Evolutionary conservation across 1,284 basidiomycete species (phyloP).

Genomic region (Pisolithus thermaeus): DNA sequence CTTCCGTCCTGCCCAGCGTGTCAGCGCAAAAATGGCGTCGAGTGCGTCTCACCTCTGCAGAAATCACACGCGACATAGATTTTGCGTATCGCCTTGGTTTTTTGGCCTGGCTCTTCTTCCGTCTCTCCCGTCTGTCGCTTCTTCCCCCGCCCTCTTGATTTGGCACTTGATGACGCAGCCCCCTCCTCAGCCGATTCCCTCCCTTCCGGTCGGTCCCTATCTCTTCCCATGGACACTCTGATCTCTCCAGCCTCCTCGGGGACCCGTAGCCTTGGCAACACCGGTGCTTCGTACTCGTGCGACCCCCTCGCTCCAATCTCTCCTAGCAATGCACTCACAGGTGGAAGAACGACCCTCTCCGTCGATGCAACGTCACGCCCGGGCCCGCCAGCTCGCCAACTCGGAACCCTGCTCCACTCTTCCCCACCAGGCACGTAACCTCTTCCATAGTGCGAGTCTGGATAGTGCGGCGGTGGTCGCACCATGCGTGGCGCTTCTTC

Average conservation of each 20-base stretch:
- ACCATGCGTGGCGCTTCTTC: slow-evolving; percentile 13
- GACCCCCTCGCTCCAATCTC: slow-evolving; percentile 19
- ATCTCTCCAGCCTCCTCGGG: slow-evolving; percentile 16
- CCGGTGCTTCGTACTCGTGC: slow-evolving; percentile 18
- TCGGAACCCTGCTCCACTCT: slow-evolving; percentile 16
- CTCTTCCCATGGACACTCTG: slow-evolving; percentile 4
- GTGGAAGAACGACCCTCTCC: slow-evolving; percentile 24
- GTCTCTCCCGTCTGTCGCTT: slow-evolving; percentile 16
- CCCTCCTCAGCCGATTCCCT: slow-evolving; percentile 4
- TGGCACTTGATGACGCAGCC: neutral
- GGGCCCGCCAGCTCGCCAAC: slow-evolving; percentile 11
- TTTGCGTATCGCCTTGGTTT: slow-evolving; percentile 19
- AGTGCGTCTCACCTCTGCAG: slow-evolving; percentile 53
- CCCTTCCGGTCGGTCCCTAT: slow-evolving; percentile 14
- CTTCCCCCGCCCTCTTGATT: slow-evolving; percentile 8
- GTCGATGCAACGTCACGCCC: slow-evolving; percentile 13
- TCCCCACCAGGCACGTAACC: slow-evolving; percentile 22
- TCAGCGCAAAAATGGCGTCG: slow-evolving; percentile 8
- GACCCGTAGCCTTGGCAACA: slow-evolving; percentile 26
- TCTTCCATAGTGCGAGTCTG: slow-evolving; percentile 18
- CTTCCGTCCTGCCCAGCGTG: slow-evolving; percentile 49
- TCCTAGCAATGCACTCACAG: slow-evolving; percentile 22
- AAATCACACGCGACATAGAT: slow-evolving; percentile 57
- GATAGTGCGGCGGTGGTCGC: slow-evolving; percentile 10
- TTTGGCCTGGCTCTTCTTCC: slow-evolving; percentile 19